Conservation (phyloP, 352 stramenopile species). For the Phytopythium mirpurense region DNA sequence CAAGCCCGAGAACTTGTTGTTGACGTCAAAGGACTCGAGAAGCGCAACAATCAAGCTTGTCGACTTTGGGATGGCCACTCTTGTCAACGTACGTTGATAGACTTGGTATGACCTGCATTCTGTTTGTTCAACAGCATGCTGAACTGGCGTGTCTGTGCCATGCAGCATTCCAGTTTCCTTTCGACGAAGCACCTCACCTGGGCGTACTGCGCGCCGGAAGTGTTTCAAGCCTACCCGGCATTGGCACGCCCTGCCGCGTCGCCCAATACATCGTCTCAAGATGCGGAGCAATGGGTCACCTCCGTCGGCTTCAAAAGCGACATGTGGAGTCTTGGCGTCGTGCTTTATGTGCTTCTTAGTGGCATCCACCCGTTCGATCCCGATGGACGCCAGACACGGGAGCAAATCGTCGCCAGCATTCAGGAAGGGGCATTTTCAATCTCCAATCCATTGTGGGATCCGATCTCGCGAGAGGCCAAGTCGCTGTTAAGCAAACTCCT, state of each 20-base stretch:
- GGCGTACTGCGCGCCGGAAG: slow-evolving; percentile 63
- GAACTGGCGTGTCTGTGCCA: neutral
- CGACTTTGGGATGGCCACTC: slow-evolving; percentile 80
- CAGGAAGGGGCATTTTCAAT: slow-evolving; percentile 37
- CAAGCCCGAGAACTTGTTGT: slow-evolving; percentile 84
- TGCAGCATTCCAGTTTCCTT: slow-evolving; percentile 39
- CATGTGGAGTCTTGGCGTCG: slow-evolving; percentile 87
- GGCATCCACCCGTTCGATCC: slow-evolving; percentile 73
- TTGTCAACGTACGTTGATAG: slow-evolving; percentile 25
- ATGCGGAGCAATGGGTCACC: slow-evolving; percentile 12
- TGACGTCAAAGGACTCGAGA: slow-evolving; percentile 66
- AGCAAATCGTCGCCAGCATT: slow-evolving; percentile 71
- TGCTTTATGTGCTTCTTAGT: slow-evolving; percentile 86
- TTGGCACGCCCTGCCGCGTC: neutral
- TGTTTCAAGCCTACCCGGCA: slow-evolving; percentile 26
- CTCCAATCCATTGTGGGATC: slow-evolving; percentile 32
- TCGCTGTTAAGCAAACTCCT: slow-evolving; percentile 36
- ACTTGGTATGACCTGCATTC: too few relatives aligned
- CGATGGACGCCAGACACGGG: slow-evolving; percentile 55
- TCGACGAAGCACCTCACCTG: slow-evolving; percentile 42
- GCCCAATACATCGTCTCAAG: neutral
- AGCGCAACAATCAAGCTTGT: slow-evolving; percentile 71
- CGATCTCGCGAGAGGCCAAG: slow-evolving; percentile 49
- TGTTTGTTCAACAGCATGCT: too few relatives aligned
- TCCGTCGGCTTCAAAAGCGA: slow-evolving; percentile 37